Evolutionary conservation across 75 land plant genomes (phyloP).

Genomic region (Chamaecyparis obtusa): DNA sequence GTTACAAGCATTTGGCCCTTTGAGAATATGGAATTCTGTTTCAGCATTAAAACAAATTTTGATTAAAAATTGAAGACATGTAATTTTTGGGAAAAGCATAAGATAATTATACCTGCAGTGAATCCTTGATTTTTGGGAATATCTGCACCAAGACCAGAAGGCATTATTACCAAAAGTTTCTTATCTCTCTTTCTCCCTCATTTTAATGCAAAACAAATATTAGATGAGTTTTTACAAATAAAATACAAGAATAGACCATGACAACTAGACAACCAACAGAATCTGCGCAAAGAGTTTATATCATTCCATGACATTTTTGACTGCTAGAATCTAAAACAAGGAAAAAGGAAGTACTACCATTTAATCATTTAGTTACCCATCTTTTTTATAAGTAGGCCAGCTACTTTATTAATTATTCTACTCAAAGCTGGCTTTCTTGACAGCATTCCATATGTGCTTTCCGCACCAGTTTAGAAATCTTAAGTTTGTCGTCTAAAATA

Average conservation of each 20-base stretch:
- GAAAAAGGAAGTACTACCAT: not conserved
- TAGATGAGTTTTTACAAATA: not conserved
- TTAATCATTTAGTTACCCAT: not conserved
- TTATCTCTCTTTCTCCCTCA: not conserved
- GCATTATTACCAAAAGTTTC: not conserved
- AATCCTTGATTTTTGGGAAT: constrained; percentile 84
- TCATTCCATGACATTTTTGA: not conserved
- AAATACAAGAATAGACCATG: not conserved
- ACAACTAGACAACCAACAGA: not conserved
- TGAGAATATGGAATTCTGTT: not conserved
- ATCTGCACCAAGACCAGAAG: constrained; percentile 46
- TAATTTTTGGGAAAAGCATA: not conserved
- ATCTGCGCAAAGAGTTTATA: not conserved
- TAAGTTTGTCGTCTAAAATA: not conserved
- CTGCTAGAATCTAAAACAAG: not conserved
- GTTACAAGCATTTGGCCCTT: not conserved
- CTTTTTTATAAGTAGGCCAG: not conserved
- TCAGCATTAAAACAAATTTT: not conserved
- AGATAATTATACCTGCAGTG: constrained; percentile 61
- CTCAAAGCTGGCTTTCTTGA: not conserved
- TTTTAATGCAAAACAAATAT: not conserved
- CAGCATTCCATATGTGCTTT: not conserved
- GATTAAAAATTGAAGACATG: not conserved
- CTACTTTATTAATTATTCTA: not conserved
- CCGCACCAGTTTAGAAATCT: not conserved